phyloP scores from a whole-genome alignment of 441 rosid genomes.

The Bocquillonia castaneifolia region DNA sequence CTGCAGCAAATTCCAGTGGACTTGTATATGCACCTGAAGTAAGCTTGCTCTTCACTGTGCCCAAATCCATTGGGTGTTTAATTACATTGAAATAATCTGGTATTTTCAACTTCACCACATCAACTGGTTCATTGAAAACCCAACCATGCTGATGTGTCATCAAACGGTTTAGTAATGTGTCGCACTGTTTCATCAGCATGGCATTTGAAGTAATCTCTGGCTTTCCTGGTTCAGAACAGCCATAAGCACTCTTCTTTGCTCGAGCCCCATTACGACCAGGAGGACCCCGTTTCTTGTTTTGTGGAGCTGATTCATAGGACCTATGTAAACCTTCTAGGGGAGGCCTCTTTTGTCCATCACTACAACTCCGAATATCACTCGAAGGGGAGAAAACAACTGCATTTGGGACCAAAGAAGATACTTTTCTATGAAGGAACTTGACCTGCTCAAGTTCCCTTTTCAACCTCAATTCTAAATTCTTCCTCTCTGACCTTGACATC shows the following conservation, averaged over 20 bases:
- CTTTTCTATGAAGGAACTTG: slow-evolving; percentile 49
- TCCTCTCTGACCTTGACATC: slow-evolving; percentile 60
- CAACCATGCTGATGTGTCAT: slow-evolving; percentile 61
- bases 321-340: slow-evolving; percentile 31
- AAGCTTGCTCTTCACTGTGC: slow-evolving; percentile 62
- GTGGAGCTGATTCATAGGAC: slow-evolving; percentile 33
- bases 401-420: slow-evolving; percentile 39
- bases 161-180: slow-evolving; percentile 46
- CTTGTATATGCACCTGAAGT: slow-evolving; percentile 52
- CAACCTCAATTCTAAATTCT: slow-evolving; percentile 47
- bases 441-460: slow-evolving; percentile 72
- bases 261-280: slow-evolving; percentile 42
- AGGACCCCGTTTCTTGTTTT: slow-evolving; percentile 47
- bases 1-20: slow-evolving; percentile 64
- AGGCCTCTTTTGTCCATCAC: slow-evolving; percentile 59
- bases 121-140: slow-evolving; percentile 75
- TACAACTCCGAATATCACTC: slow-evolving; percentile 60
- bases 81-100: slow-evolving; percentile 81
- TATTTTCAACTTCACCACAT: slow-evolving; percentile 67
- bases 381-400: slow-evolving; percentile 41
- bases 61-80: slow-evolving; percentile 90
- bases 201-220: slow-evolving; percentile 29
- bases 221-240: slow-evolving; percentile 30
- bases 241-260: slow-evolving; percentile 37
- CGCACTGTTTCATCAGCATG: slow-evolving; percentile 65